Base-by-base conservation (phyloP, 2,329 filamentous ascomycete genomes). In the Apiospora rasikravindrae region DNA sequence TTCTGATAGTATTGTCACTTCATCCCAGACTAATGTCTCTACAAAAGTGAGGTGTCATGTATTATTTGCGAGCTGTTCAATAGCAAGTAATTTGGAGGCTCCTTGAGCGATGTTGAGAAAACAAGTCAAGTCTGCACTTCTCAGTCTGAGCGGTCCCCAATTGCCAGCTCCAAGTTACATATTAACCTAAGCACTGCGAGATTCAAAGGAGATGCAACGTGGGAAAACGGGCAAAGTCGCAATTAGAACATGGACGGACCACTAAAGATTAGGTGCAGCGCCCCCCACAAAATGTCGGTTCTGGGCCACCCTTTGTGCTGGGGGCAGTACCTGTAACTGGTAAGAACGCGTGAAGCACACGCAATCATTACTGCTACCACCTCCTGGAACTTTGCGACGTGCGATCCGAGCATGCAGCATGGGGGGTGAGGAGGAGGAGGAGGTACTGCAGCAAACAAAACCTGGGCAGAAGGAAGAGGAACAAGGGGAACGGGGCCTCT, bases 371-470 rank as follows among this genome's bases (percentile, higher is more conserved):
- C 51, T 24, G 4, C 26, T 19, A 2, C 49, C 45, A 49, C 16
- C 51, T 33, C 29, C 53, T 64, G 57, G 57, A 64, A 64, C 57
- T 24, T 64, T 64, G 57, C 57, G 57, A 64, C 57, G 40, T 37
- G 33, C 33, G 29, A 64, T 61, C 53, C 53, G 53, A 61, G 53
- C 57, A 64, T 24, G 57, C 57, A 53, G 33, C n/a, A n/a, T 6
- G n/a, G 49, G 4, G 26, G 44, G 44, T 51, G n/a, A n/a, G n/a
- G n/a, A 24, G 47, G n/a, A 51, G 11, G 22, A 24, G n/a, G 49
- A 51, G 49, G 49, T 42, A 37, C 3, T 3, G 3, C 6, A 33
- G 33, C 33, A 37, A 7, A 7, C 33, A 51, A 51, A 51, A 26
- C 44, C 44, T 47, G 49, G 49, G 49, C 24, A 26, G 8, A 11